Evolutionary conservation across 306 rosid species (phyloP).

Genomic region (Rubus parviflorus): DNA sequence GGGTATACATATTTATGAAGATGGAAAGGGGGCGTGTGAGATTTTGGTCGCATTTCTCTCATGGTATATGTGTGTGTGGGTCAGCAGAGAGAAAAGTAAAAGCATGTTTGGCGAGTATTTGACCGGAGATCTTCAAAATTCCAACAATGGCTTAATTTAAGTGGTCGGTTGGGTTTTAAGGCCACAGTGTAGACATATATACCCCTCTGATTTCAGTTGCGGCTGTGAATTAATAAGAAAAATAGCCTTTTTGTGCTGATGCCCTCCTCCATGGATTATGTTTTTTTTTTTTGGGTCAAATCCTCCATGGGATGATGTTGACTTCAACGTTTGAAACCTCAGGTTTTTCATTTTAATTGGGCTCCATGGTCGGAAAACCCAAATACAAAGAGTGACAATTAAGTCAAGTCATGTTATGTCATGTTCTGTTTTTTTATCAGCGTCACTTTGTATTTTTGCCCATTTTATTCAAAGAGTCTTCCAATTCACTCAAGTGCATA

Average conservation of each 20-base stretch:
- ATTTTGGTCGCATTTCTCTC: slow-evolving; percentile 9
- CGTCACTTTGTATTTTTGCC: too few species aligned
- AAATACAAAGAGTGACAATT: too few species aligned
- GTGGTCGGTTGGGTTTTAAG: slow-evolving; percentile 28
- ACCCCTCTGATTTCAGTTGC: neutral
- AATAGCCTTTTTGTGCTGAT: neutral
- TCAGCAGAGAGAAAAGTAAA: slow-evolving; percentile 19
- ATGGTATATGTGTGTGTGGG: neutral
- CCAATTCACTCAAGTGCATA: too few species aligned
- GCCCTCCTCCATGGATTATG: neutral
- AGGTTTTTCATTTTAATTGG: neutral
- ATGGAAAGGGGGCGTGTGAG: neutral
- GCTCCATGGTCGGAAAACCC: too few species aligned
- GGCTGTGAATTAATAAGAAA: neutral
- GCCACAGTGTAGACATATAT: neutral
- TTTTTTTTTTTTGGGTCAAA: too few species aligned
- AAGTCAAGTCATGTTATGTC: too few species aligned
- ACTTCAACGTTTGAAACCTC: slow-evolving; percentile 6
- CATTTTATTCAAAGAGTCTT: too few species aligned
- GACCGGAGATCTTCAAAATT: slow-evolving; percentile 26
- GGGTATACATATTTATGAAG: slow-evolving; percentile 21
- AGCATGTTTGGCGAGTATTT: slow-evolving; percentile 52
- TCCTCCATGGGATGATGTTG: too few species aligned
- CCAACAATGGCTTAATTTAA: neutral
- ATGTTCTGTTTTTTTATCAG: too few species aligned